Evolutionary conservation across 2,329 filamentous ascomycete species (phyloP).

Genomic region (Cadophora malorum): DNA sequence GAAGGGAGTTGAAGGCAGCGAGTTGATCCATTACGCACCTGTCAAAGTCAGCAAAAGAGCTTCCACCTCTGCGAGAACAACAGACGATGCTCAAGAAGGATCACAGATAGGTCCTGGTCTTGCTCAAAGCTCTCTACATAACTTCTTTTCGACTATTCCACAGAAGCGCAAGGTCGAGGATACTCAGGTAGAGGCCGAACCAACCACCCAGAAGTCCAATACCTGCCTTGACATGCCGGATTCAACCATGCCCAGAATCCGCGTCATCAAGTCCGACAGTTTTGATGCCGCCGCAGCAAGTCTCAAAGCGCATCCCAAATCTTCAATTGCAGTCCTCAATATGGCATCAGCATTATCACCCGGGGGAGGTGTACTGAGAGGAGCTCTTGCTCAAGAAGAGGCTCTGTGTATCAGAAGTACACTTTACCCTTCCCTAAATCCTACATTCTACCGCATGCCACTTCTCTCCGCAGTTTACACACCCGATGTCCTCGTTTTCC

Average conservation of each 20-base stretch:
- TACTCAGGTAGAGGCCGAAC: not conserved
- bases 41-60: not conserved
- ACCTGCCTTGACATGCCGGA: not conserved
- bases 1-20: constrained; percentile 28
- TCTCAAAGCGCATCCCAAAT: constrained; percentile 42
- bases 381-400: constrained; percentile 72
- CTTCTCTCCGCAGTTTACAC: constrained; percentile 53
- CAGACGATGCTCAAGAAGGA: not conserved
- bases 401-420: constrained; percentile 69
- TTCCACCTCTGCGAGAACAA: not conserved
- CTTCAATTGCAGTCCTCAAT: constrained; percentile 66
- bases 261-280: constrained; percentile 61
- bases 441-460: constrained; percentile 46
- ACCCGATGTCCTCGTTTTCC: constrained; percentile 60
- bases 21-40: constrained; percentile 32
- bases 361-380: constrained; percentile 69
- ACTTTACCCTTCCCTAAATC: constrained; percentile 55
- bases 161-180: not conserved
- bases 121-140: not conserved
- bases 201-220: not conserved
- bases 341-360: constrained; percentile 63
- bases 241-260: constrained; percentile 28
- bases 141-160: not conserved
- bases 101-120: not conserved
- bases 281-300: constrained; percentile 60